A percentile compares a stretch with the other conserved stretches of the same genome.
Conservation (phyloP, 805 yeast species). For the Pichia gijzeniarum region DNA sequence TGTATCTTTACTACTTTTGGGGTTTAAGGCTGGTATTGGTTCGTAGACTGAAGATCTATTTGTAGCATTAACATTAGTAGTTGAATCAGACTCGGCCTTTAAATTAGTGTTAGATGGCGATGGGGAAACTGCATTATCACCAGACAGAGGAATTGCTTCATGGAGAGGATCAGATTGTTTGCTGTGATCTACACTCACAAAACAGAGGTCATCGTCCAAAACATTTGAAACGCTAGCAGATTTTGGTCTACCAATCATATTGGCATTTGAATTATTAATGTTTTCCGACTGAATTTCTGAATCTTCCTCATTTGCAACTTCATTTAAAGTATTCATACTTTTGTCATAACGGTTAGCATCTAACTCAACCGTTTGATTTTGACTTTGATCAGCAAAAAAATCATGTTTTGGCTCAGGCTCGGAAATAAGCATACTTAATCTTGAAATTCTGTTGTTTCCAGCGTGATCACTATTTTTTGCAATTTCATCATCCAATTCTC, state of each 20-base stretch:
- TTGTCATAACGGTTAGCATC: slow-evolving; percentile 1
- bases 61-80: slow-evolving; percentile 13
- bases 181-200: slow-evolving; percentile 27
- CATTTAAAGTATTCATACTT: slow-evolving; percentile 9
- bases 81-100: too few relatives aligned
- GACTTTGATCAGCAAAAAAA: too few relatives aligned
- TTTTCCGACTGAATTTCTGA: slow-evolving; percentile 10
- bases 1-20: slow-evolving; percentile 33
- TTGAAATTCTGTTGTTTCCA: slow-evolving; percentile 18
- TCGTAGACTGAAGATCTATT: slow-evolving; percentile 27
- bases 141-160: not conserved
- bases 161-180: not conserved
- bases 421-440: slow-evolving; percentile 25
- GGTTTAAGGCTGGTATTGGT: slow-evolving; percentile 17
- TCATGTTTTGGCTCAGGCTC: slow-evolving; percentile 3
- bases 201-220: slow-evolving; percentile 23
- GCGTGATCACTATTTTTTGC: slow-evolving; percentile 4
- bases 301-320: slow-evolving; percentile 9
- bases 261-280: slow-evolving; percentile 19
- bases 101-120: not conserved
- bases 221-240: slow-evolving; percentile 10
- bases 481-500: slow-evolving; percentile 20
- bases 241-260: slow-evolving; percentile 1
- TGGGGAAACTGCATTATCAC: not conserved
- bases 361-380: slow-evolving; percentile 2